These are phyloP conservation scores for Hymenotorrendiella dingleyae DNA, from an alignment of 2,329 filamentous ascomycete species.

Conservation along the genomic window DNA sequence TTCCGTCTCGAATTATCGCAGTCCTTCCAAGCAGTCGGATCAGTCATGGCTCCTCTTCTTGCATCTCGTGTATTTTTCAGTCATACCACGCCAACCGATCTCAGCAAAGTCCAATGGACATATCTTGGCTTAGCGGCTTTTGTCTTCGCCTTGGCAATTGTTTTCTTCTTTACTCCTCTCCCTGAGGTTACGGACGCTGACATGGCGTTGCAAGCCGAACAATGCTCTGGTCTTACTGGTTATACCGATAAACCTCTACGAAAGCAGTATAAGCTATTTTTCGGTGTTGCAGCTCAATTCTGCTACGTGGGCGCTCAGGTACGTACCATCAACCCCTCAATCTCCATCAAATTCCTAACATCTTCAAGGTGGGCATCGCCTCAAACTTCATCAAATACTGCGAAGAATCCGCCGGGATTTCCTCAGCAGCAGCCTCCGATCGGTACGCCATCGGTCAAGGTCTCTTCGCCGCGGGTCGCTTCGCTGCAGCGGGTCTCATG, in stretches of 20 bases:
- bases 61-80: conserved; percentile 69
- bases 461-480: conserved; percentile 68
- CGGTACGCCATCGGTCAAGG: conserved; percentile 69
- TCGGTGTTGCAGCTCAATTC: conserved; percentile 73
- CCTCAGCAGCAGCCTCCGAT: conserved; percentile 50
- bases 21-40: conserved; percentile 67
- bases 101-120: conserved; percentile 75
- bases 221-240: conserved; percentile 15
- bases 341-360: not conserved
- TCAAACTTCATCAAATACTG: conserved; percentile 58
- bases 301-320: conserved; percentile 57
- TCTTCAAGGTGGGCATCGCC: conserved; percentile 14
- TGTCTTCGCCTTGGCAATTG: conserved; percentile 61
- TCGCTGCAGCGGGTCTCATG: conserved; percentile 59
- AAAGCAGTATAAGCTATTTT: conserved; percentile 49
- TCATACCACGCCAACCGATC: conserved; percentile 52
- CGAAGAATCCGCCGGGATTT: conserved; percentile 35
- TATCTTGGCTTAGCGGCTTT: conserved; percentile 75
- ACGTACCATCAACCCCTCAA: not conserved
- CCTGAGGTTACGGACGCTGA: conserved; percentile 49
- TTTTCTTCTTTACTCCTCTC: conserved; percentile 60
- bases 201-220: conserved; percentile 5
- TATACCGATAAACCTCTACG: conserved; percentile 19
- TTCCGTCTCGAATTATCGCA: conserved; percentile 71
- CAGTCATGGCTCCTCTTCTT: conserved; percentile 66